phyloP scores from a whole-genome alignment of 805 yeast species.

The Lipomyces orientalis region DNA sequence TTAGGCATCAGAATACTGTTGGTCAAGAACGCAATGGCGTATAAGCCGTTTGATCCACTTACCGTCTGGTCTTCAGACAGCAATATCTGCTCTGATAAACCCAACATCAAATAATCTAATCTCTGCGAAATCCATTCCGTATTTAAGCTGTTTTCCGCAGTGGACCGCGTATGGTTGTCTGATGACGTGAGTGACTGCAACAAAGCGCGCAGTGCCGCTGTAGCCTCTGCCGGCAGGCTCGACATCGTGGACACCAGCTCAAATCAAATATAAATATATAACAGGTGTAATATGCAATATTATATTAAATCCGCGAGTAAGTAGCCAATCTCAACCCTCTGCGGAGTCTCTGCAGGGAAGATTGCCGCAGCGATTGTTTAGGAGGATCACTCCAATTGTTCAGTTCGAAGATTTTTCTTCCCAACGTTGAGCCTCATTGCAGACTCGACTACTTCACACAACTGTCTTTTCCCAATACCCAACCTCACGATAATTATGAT shows the following conservation, averaged over 20 bases:
- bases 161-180: slow-evolving; percentile 73
- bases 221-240: slow-evolving; percentile 63
- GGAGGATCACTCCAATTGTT: not conserved
- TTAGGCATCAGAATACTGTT: not conserved
- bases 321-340: not conserved
- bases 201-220: slow-evolving; percentile 59
- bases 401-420: not conserved
- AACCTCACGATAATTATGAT: not conserved
- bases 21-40: not conserved
- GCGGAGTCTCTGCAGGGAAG: not conserved
- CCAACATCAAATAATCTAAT: slow-evolving; percentile 72
- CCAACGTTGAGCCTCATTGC: not conserved
- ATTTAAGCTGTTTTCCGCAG: slow-evolving; percentile 76
- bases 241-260: slow-evolving; percentile 35
- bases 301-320: not conserved
- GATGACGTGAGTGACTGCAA: slow-evolving; percentile 75
- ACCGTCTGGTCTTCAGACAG: slow-evolving; percentile 65
- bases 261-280: not conserved
- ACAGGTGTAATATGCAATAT: not conserved
- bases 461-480: not conserved
- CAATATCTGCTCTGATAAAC: slow-evolving; percentile 78
- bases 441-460: not conserved
- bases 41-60: slow-evolving; percentile 40
- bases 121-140: slow-evolving; percentile 76
- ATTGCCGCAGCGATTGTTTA: not conserved